phyloP scores from a whole-genome alignment of 169 alveolate species.

The Plasmodium falciparum region DNA sequence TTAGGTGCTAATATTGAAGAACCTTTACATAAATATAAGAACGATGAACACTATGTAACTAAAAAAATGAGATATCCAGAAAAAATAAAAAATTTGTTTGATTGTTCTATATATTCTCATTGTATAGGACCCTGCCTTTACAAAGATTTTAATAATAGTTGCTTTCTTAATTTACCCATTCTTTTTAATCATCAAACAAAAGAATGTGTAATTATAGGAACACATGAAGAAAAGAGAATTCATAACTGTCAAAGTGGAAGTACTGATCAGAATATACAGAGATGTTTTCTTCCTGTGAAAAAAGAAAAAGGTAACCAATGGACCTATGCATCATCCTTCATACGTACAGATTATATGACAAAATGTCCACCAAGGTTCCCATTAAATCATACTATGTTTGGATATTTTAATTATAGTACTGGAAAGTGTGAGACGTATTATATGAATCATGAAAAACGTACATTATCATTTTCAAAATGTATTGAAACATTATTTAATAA shows the following conservation, averaged over 20 bases:
- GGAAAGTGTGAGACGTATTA: constrained; percentile 39
- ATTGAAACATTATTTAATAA: constrained; percentile 37
- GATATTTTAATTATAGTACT: constrained; percentile 42
- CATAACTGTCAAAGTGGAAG: constrained; percentile 10
- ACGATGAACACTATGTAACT: constrained; percentile 35
- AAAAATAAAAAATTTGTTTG: constrained; percentile 25
- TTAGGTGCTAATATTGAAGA: constrained; percentile 40
- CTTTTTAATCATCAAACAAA: constrained; percentile 48
- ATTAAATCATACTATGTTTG: constrained; percentile 55
- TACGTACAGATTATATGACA: constrained; percentile 59
- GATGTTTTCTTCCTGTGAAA: constrained; percentile 47
- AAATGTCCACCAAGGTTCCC: constrained; percentile 73
- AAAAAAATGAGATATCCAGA: constrained; percentile 41
- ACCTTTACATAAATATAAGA: constrained; percentile 39
- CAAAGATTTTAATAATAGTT: constrained; percentile 59
- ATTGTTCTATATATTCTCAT: constrained; percentile 64
- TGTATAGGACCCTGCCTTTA: constrained; percentile 68
- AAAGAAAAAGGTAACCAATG: constrained; percentile 53
- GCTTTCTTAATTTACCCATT: constrained; percentile 68
- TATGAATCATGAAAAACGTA: not conserved
- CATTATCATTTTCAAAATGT: constrained; percentile 19
- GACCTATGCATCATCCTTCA: constrained; percentile 70
- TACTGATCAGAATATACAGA: constrained; percentile 13
- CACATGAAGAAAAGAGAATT: constrained; percentile 45
- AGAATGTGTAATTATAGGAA: constrained; percentile 58